Base-by-base conservation (phyloP, 2,329 filamentous ascomycete genomes). In the Cladorrhinum sp. region DNA sequence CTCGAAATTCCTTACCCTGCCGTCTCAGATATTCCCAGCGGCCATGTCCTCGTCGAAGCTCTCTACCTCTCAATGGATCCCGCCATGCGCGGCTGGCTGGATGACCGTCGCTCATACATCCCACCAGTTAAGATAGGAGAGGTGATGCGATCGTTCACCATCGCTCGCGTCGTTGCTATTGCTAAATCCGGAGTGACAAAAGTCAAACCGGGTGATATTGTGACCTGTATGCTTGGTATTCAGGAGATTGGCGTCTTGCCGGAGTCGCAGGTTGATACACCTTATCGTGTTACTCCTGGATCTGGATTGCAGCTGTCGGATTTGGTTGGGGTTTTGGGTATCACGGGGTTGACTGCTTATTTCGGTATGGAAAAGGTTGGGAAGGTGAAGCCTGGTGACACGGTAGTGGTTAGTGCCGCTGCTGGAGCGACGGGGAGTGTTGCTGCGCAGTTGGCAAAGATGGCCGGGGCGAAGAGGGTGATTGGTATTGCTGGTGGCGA, bases 391-490 rank as follows among this genome's bases (percentile, higher is more conserved):
- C 73, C 78, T 13, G 85, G 85, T 0, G 85, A 89, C 60, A 86
- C 87, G 32, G 86, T 90, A 2, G 85, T 89, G 2, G 84, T 90
- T 0, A 83, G 80, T 10, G 86, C 85, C 2, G 87, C 87, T 1
- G 87, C 87, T 0, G 87, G 87, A 0, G 87, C 87, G 0, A 89
- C 87, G 3, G 87, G 87, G 0, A 84, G 79, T 66, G 82, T 89
- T 1, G 86, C 82, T 0, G 86, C 85, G 0, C 87, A 90, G 71
- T 87, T 89, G 67, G 85, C 85, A 2, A 88, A 86, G 74, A 74
- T 88, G 53, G 82, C 84, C 70, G 86, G 83, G 1, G 82, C 69
- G 65, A 45, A 36, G 32, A 36, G 79, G 9, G 79, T 86, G 1
- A 70, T 84, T 27, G 85, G 84, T 2, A 74, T 85, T 41, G 83